Evolutionary conservation across 495 filamentous ascomycete genomes (phyloP).

Genomic region (Tuber indicum): DNA sequence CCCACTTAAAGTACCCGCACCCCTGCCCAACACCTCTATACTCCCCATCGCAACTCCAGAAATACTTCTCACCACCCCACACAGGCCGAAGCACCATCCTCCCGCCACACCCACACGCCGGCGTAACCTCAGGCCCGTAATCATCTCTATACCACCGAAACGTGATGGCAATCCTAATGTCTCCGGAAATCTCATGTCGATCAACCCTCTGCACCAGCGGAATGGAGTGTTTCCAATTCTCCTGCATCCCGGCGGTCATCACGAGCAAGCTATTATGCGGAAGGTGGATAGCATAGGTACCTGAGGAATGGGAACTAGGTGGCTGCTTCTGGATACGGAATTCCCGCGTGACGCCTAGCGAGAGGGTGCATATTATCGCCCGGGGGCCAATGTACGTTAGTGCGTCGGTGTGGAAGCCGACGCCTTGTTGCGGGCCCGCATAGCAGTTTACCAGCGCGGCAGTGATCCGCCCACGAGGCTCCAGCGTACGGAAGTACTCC

Average conservation of each 20-base stretch:
- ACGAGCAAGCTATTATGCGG: slow-evolving; percentile 88
- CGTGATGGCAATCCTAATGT: slow-evolving; percentile 81
- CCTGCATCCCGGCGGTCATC: slow-evolving; percentile 91
- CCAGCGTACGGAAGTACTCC: slow-evolving; percentile 65
- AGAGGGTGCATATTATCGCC: slow-evolving; percentile 80
- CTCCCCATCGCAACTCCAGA: slow-evolving; percentile 88
- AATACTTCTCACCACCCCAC: slow-evolving; percentile 73
- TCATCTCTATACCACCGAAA: slow-evolving; percentile 77
- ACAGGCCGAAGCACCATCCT: slow-evolving; percentile 63
- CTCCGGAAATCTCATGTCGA: slow-evolving; percentile 73
- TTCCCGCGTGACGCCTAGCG: slow-evolving; percentile 80
- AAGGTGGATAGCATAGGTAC: slow-evolving; percentile 83
- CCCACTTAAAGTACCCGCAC: slow-evolving; percentile 84
- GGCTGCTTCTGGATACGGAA: slow-evolving; percentile 60
- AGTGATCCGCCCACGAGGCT: slow-evolving; percentile 69
- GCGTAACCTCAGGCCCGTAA: slow-evolving; percentile 65
- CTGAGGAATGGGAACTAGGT: slow-evolving; percentile 55
- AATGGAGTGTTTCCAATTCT: slow-evolving; percentile 75
- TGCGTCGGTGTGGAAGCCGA: slow-evolving; percentile 89
- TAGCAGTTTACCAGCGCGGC: slow-evolving; percentile 94
- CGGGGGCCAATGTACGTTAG: slow-evolving; percentile 87
- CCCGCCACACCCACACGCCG: slow-evolving; percentile 47
- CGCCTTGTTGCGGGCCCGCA: slow-evolving; percentile 64
- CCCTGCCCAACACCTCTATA: slow-evolving; percentile 44
- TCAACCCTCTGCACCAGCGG: slow-evolving; percentile 64